These are phyloP conservation scores for Eucalyptus regnans DNA, from an alignment of 345 rosid genomes.

Conservation along the genomic window DNA sequence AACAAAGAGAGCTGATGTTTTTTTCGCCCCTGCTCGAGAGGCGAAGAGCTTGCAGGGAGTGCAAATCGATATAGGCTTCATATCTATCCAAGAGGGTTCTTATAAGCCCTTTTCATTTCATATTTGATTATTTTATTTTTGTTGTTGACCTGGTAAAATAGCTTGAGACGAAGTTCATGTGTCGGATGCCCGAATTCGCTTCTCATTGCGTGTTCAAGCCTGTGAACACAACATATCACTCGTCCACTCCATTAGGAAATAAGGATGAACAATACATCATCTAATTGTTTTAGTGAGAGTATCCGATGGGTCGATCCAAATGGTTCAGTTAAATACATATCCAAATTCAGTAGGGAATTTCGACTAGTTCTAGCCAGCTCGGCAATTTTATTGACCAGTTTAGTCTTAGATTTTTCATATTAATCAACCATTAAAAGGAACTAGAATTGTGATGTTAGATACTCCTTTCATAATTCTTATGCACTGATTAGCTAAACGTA, in stretches of 20 bases:
- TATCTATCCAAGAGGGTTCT: neutral
- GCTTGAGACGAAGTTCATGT: neutral
- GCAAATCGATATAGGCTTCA: neutral
- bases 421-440: neutral
- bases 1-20: neutral
- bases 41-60: neutral
- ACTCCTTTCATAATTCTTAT: neutral
- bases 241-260: neutral
- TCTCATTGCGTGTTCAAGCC: neutral
- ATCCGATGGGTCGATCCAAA: neutral
- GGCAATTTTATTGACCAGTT: neutral
- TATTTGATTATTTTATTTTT: no score
- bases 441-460: neutral
- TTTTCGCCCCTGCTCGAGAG: neutral
- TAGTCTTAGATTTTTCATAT: neutral
- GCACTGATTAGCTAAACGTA: neutral
- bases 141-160: neutral
- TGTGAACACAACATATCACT: neutral
- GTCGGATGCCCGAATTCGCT: neutral
- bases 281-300: neutral
- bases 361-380: neutral
- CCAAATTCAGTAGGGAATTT: neutral
- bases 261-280: neutral
- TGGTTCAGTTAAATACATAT: neutral
- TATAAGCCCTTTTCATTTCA: neutral